Evolutionary conservation across 1,139 yeast genomes (phyloP).

Genomic region (Sugiyamaella novakii): DNA sequence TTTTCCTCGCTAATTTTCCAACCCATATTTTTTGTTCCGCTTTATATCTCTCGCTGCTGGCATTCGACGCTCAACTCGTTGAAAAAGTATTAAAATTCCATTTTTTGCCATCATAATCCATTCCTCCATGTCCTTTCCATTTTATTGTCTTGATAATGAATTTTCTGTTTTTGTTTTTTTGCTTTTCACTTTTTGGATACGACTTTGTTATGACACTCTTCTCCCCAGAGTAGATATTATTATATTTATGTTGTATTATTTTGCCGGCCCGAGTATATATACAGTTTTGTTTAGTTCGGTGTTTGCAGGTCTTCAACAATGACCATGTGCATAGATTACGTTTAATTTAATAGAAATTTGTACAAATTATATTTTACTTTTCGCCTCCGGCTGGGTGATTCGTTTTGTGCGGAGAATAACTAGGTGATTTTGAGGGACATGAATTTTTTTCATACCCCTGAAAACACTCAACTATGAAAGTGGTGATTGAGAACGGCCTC

Average conservation of each 20-base stretch:
- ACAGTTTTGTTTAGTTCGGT: slow-evolving; percentile 16
- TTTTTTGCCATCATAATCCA: background rate
- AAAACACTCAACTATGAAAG: slow-evolving; percentile 6
- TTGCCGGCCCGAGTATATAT: slow-evolving; percentile 22
- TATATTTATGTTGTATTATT: slow-evolving; percentile 20
- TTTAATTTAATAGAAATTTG: slow-evolving; percentile 10
- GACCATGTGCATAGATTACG: slow-evolving; percentile 28
- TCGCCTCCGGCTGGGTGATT: slow-evolving; percentile 6
- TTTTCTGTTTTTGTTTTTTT: slow-evolving; percentile 4
- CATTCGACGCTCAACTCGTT: slow-evolving; percentile 38
- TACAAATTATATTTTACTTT: slow-evolving; percentile 1
- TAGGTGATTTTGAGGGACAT: slow-evolving; percentile 3
- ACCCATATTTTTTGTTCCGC: slow-evolving; percentile 7
- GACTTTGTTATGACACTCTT: slow-evolving; percentile 23
- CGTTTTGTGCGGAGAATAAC: background rate
- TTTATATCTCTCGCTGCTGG: slow-evolving; percentile 24
- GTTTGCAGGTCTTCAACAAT: slow-evolving; percentile 31
- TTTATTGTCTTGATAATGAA: slow-evolving; percentile 4
- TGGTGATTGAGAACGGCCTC: slow-evolving; percentile 39
- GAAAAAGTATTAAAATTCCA: slow-evolving; percentile 17
- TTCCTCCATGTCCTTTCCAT: background rate
- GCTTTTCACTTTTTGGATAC: slow-evolving; percentile 17
- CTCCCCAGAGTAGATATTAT: slow-evolving; percentile 7
- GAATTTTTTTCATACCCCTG: slow-evolving; percentile 4
- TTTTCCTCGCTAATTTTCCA: slow-evolving; percentile 8